Evolutionary conservation across 2,329 filamentous ascomycete species (phyloP), one percentile per base, ranked within the genome.

Genomic region (Penicillium sp.): DNA sequence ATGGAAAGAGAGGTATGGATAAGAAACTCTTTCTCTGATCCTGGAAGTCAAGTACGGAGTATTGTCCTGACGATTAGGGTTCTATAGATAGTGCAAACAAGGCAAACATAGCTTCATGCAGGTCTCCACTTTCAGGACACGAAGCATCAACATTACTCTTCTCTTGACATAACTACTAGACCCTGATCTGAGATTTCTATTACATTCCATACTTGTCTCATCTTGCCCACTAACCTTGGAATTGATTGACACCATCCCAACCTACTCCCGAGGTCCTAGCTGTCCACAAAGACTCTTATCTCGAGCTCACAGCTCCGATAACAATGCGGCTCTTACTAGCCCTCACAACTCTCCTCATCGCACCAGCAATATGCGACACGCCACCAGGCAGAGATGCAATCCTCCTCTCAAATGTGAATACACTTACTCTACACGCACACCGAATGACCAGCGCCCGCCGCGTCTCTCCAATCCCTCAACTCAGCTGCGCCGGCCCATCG

Each of bases 381-480:
- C 67, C 70, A 24, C 70, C 71, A 43, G 72, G 65, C 62, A 70
- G 62, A 65, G 66, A 82, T 68, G 83, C 79, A 58, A 80, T 87
- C 56, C 80, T 85, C 42, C 81, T 88, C 45, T 85, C 83, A 9
- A 80, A 84, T 53, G 88, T 97, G 51, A 83, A 90, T 62, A 81
- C 88, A 45, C 83, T 97, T 39, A 97, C 92, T 6, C 83, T 97
- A 11, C 87, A 85, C 55, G 81, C 82, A 60, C 81, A 81, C 69
- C 79, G 82, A 47, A 77, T 83, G 65, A 97, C 93, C 0, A 83
- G 85, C 36, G 83, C 89, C 67, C 89, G 92, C 27, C 90, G 93
- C 58, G 83, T 92, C 36, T 68, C 86, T 21, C 78, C 93, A 22
- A 83, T 93, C 44, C 91, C 91, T 0, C 88, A 95, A 77, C 82